These are phyloP conservation scores for Thermothelomyces thermophilus DNA, from an alignment of 2,329 filamentous ascomycete genomes.

Conservation along the genomic window DNA sequence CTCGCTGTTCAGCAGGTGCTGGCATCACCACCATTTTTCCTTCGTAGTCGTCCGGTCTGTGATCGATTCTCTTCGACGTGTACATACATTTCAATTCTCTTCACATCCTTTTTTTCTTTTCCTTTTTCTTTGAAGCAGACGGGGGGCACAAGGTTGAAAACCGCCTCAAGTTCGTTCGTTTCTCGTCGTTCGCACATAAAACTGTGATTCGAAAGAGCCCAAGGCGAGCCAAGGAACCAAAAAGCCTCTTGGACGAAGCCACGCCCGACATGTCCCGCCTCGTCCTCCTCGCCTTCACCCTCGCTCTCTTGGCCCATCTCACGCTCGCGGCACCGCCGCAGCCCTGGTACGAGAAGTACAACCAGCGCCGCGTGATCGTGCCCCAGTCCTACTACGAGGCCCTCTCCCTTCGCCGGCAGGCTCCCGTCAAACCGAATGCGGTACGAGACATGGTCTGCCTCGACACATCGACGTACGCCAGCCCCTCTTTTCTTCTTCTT, in stretches of 20 bases:
- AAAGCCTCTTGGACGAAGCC: too few species aligned
- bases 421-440: conserved; percentile 35
- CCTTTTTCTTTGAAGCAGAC: neutral
- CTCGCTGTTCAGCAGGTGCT: conserved; percentile 8
- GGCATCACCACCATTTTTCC: conserved; percentile 5
- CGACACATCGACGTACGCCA: conserved; percentile 36
- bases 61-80: conserved; percentile 4
- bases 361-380: conserved; percentile 33
- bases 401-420: conserved; percentile 35
- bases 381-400: conserved; percentile 40
- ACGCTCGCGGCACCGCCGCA: conserved; percentile 31
- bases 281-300: conserved; percentile 20
- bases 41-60: conserved; percentile 9
- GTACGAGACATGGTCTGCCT: conserved; percentile 37
- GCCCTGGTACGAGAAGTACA: conserved; percentile 21
- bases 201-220: too few species aligned
- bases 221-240: too few species aligned
- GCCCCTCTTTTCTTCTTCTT: neutral
- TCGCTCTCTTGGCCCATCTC: conserved; percentile 25
- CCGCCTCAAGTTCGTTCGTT: too few species aligned
- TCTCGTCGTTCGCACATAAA: too few species aligned
- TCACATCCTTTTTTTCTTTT: too few species aligned
- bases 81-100: conserved; percentile 11
- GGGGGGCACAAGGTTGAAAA: too few species aligned
- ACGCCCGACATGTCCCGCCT: conserved; percentile 29